phyloP scores from a whole-genome alignment of 1,284 basidiomycete species.

The Puccinia polysora region DNA sequence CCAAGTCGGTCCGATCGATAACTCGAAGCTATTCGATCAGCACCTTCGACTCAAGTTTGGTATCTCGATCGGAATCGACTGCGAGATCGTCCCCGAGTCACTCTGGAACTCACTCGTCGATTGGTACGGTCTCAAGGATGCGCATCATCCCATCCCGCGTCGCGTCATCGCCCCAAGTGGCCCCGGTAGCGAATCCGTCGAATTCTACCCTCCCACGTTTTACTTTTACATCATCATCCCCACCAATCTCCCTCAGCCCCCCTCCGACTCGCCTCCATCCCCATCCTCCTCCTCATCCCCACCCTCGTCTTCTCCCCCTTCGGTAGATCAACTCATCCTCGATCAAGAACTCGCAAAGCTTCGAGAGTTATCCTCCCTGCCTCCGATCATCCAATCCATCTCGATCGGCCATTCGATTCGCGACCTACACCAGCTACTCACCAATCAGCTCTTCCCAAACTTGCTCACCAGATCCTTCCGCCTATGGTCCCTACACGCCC shows the following conservation, averaged over 20 bases:
- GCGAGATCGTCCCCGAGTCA: slow-evolving; percentile 17
- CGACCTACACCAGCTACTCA: slow-evolving; percentile 3
- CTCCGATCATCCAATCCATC: slow-evolving; percentile 1
- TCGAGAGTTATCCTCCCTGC: neutral
- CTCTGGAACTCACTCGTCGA: slow-evolving; percentile 22
- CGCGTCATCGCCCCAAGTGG: slow-evolving; percentile 33
- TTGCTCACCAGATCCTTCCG: slow-evolving; percentile 3
- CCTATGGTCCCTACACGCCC: slow-evolving; percentile 44
- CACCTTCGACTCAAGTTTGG: slow-evolving; percentile 10
- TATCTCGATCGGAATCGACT: slow-evolving; percentile 24
- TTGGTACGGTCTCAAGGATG: slow-evolving; percentile 24
- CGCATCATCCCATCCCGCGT: slow-evolving; percentile 13
- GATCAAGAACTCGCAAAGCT: neutral
- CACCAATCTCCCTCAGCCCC: slow-evolving; percentile 7
- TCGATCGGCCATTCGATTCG: slow-evolving; percentile 16
- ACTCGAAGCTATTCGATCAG: slow-evolving; percentile 11
- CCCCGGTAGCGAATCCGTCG: slow-evolving; percentile 32
- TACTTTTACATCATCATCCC: slow-evolving; percentile 34
- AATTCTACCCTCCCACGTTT: slow-evolving; percentile 38
- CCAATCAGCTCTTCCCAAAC: neutral
- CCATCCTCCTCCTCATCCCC: too few relatives aligned
- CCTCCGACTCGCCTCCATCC: neutral
- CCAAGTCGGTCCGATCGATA: slow-evolving; percentile 25
- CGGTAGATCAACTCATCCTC: too few relatives aligned
- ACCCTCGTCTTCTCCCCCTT: too few relatives aligned